Conservation (phyloP, 2,329 filamentous ascomycete genomes). For the Cordyceps militaris region DNA sequence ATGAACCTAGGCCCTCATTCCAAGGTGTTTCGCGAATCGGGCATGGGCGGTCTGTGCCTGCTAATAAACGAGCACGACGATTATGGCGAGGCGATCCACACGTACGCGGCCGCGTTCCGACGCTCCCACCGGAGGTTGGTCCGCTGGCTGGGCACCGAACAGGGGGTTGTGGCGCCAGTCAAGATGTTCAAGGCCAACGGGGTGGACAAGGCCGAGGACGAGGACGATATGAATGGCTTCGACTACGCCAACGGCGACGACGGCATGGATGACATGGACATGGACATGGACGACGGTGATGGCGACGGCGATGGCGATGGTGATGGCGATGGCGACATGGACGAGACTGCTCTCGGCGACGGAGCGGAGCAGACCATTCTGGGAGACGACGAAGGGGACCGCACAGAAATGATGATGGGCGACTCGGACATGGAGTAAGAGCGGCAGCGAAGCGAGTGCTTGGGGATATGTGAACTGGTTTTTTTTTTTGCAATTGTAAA, state of each 20-base stretch:
- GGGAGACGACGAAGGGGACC: constrained; percentile 39
- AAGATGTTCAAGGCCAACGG: constrained; percentile 32
- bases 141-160: constrained; percentile 54
- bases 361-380: constrained; percentile 27
- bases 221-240: constrained; percentile 23
- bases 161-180: constrained; percentile 40
- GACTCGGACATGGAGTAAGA: constrained; percentile 29
- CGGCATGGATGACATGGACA: constrained; percentile 36
- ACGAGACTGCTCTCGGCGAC: constrained; percentile 20
- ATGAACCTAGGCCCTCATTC: constrained; percentile 27
- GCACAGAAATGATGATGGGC: constrained; percentile 31
- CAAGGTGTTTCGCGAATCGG: constrained; percentile 45
- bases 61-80: constrained; percentile 59
- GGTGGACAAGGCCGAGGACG: constrained; percentile 14
- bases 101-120: constrained; percentile 59
- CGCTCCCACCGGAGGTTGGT: constrained; percentile 58
- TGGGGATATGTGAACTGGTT: background rate
- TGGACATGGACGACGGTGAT: constrained; percentile 32
- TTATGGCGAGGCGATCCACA: constrained; percentile 66
- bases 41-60: constrained; percentile 58
- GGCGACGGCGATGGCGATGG: no score
- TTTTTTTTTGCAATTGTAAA: constrained; percentile 6
- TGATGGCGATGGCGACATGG: constrained; percentile 29
- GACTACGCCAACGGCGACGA: constrained; percentile 33
- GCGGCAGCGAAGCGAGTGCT: no score